phyloP scores from a whole-genome alignment of 768 basidiomycete genomes.

The Lentinula aciculospora region DNA sequence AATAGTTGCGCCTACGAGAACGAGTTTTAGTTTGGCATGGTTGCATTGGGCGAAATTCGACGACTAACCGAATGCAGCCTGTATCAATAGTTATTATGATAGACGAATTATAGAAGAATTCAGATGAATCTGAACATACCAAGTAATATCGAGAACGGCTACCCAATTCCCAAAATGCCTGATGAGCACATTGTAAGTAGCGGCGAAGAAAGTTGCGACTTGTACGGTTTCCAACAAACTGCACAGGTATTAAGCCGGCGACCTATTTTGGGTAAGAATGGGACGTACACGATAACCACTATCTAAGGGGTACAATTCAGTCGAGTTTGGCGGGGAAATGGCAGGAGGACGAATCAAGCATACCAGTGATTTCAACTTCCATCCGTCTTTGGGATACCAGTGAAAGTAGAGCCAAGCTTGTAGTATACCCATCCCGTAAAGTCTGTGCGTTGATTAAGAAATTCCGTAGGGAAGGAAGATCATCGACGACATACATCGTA shows the following conservation, averaged over 20 bases:
- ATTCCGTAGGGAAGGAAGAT: neutral
- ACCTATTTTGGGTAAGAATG: neutral
- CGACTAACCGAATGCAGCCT: neutral
- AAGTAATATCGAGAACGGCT: conserved; percentile 10
- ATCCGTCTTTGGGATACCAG: conserved; percentile 17
- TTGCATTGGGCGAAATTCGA: too few relatives aligned
- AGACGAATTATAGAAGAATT: neutral
- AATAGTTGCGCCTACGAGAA: neutral
- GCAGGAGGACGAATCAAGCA: neutral
- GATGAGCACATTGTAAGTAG: conserved; percentile 15
- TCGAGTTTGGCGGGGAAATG: too few relatives aligned
- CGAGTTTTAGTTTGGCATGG: neutral
- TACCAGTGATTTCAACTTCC: conserved; percentile 15
- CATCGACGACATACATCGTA: neutral
- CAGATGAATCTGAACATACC: conserved; percentile 3
- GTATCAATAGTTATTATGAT: neutral
- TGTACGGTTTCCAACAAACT: conserved; percentile 17
- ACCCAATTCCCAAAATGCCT: conserved; percentile 15
- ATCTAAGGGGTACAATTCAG: too few relatives aligned
- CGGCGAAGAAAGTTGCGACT: conserved; percentile 12
- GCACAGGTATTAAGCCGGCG: conserved; percentile 1
- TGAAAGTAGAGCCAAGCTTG: conserved; percentile 19
- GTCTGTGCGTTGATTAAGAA: neutral
- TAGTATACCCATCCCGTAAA: conserved; percentile 17
- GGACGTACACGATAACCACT: neutral